These are phyloP conservation scores for Lentinula boryana DNA, from an alignment of 768 basidiomycete genomes.

Conservation along the genomic window DNA sequence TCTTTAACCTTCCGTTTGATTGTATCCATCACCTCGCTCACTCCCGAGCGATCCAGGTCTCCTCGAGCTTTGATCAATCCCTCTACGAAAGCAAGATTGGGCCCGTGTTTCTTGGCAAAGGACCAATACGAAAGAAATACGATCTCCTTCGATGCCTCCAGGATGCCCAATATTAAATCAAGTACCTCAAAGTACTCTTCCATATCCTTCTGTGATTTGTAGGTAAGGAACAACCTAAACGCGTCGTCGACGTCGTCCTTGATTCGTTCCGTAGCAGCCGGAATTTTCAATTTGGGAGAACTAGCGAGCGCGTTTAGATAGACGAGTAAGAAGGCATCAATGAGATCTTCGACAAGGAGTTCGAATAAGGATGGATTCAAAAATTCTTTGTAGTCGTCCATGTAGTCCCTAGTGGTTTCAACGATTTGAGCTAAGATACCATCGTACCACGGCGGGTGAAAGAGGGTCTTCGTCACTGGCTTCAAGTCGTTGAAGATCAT, in stretches of 20 bases:
- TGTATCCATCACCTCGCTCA: constrained; percentile 89
- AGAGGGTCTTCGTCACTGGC: constrained; percentile 77
- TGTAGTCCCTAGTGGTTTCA: constrained; percentile 95
- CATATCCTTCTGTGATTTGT: constrained; percentile 75
- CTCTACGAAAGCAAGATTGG: constrained; percentile 89
- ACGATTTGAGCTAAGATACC: constrained; percentile 83
- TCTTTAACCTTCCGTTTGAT: constrained; percentile 91
- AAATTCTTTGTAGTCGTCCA: constrained; percentile 88
- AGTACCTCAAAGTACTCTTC: constrained; percentile 82
- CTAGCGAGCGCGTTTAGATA: constrained; percentile 87
- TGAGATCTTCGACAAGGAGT: constrained; percentile 85
- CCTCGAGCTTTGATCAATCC: constrained; percentile 83
- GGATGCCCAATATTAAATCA: constrained; percentile 73
- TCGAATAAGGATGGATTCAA: constrained; percentile 90
- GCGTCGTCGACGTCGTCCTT: constrained; percentile 73
- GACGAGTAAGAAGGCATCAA: constrained; percentile 83
- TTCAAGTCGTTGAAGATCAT: constrained; percentile 94
- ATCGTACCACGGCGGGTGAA: constrained; percentile 87
- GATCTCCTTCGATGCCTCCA: constrained; percentile 84
- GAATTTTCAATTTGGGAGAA: constrained; percentile 81
- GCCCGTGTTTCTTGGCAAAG: constrained; percentile 91
- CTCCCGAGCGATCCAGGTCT: constrained; percentile 85
- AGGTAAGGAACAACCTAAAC: constrained; percentile 74
- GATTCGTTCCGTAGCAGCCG: constrained; percentile 78
- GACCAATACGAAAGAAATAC: constrained; percentile 91